Conservation (phyloP, 2,329 filamentous ascomycete genomes). For the Tolypocladium nubicola region DNA sequence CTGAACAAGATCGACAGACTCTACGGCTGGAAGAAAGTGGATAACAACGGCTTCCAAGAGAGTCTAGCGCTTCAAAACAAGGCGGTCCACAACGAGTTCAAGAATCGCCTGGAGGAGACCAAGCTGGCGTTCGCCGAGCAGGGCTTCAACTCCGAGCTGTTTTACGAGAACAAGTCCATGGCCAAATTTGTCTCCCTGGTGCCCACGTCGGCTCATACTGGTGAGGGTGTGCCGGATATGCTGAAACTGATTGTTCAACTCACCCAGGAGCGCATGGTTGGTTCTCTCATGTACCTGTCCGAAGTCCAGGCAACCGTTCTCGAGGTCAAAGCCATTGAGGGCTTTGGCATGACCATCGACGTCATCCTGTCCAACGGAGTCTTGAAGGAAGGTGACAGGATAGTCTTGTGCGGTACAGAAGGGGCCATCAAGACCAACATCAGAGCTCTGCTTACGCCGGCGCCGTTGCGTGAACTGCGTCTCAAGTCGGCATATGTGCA, state of each 20-base stretch:
- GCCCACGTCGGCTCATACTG: conserved; percentile 95
- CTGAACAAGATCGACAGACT: conserved; percentile 99
- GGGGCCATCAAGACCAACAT: conserved; percentile 93
- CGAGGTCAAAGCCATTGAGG: conserved; percentile 98
- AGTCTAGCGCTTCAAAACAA: conserved; percentile 84
- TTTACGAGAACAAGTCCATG: conserved; percentile 97
- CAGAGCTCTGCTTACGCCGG: conserved; percentile 84
- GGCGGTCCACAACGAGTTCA: conserved; percentile 89
- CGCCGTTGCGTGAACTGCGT: conserved; percentile 84
- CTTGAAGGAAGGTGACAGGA: conserved; percentile 83
- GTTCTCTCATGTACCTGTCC: conserved; percentile 93
- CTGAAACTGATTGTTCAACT: conserved; percentile 86
- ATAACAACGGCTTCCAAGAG: conserved; percentile 97
- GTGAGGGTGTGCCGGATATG: conserved; percentile 98
- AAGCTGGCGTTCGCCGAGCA: conserved; percentile 93
- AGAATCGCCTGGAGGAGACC: conserved; percentile 77
- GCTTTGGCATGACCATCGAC: conserved; percentile 97
- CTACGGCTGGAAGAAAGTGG: conserved; percentile 97
- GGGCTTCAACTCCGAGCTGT: conserved; percentile 95
- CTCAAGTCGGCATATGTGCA: conserved; percentile 95
- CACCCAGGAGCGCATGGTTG: conserved; percentile 95
- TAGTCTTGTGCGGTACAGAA: conserved; percentile 93
- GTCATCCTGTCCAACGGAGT: conserved; percentile 95
- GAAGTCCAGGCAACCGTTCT: conserved; percentile 97
- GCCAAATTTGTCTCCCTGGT: conserved; percentile 89